Evolutionary conservation across 148 eudicot genomes (phyloP), one percentile per base, ranked within the genome.

Genomic region (Suaeda aralocaspica): DNA sequence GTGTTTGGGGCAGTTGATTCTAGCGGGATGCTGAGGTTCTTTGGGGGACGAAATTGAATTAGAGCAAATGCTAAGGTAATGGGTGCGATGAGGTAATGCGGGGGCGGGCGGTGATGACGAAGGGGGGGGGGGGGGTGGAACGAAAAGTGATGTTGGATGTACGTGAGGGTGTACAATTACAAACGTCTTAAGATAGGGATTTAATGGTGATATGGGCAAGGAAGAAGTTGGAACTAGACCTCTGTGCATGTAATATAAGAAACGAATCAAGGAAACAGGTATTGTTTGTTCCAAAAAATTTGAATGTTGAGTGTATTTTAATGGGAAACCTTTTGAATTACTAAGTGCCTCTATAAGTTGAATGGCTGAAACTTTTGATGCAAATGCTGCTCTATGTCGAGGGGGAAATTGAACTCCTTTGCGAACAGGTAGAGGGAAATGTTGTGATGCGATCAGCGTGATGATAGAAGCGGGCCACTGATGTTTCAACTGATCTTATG

Each of bases 141-240:
- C n/a, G n/a, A n/a, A n/a, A n/a, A n/a, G n/a, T n/a, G n/a, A n/a
- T n/a, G n/a, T n/a, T n/a, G n/a, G n/a, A 36, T 36, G 4, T 4
- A 41, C 31, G 52, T 59, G 0, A 8, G n/a, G 34, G 1, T 5
- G 49, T 8, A 14, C 0, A 45, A 56, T 46, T 48, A 48, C 4
- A 53, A 4, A 16, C 16, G 4, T 46, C 46, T 16, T 48, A 59
- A 2, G n/a, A 31, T 19, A 63, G 34, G 49, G 19, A 16, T 71
- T 78, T 15, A 21, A 45, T 78, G n/a, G 72, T 63, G 67, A 50
- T 72, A 60, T 81, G 41, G 25, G 73, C 91, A 93, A 96, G 84
- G 98, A 96, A 93, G 87, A 72, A 93, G 96, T 80, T 93, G 98
- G 98, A 93, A 93, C 71, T 93, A n/a, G n/a, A n/a, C n/a, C n/a